phyloP scores from a whole-genome alignment of 129 eudicot species.

The Deinandra increscens region DNA sequence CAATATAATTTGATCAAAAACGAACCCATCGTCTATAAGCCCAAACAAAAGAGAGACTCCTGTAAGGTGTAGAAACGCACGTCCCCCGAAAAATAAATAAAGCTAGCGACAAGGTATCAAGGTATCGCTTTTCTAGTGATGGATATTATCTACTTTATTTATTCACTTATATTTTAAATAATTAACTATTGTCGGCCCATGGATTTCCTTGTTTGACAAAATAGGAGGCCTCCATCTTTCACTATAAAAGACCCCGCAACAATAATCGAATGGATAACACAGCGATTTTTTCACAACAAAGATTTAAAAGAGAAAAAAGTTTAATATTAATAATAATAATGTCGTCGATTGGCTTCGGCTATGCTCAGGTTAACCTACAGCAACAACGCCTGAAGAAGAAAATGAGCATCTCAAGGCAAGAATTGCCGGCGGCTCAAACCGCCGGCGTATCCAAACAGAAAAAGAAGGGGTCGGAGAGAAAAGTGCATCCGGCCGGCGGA shows the following conservation, averaged over 20 bases:
- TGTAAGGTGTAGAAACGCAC: too few species aligned
- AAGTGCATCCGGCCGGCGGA: slow-evolving; percentile 5
- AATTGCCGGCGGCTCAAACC: not conserved
- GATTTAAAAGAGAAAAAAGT: not conserved
- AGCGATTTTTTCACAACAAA: not conserved
- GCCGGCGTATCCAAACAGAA: not conserved
- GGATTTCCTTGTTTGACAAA: not conserved
- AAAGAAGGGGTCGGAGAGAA: not conserved
- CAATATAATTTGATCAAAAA: too few species aligned
- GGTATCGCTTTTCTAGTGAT: too few species aligned
- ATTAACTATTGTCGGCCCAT: slow-evolving; percentile 12
- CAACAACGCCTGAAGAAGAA: slow-evolving; percentile 23
- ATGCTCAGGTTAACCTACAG: slow-evolving; percentile 18
- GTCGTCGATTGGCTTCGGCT: slow-evolving; percentile 21
- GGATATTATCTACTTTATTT: not conserved
- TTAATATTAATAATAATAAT: not conserved
- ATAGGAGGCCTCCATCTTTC: not conserved
- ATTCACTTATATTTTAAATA: not conserved
- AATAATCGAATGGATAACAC: not conserved
- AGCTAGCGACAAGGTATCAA: too few species aligned
- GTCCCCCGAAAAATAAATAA: too few species aligned
- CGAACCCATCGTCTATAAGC: too few species aligned
- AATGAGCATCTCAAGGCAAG: not conserved
- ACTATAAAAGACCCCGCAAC: not conserved
- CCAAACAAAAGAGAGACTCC: too few species aligned